phyloP scores from a whole-genome alignment of 768 basidiomycete genomes.

The Trametes elegans region DNA sequence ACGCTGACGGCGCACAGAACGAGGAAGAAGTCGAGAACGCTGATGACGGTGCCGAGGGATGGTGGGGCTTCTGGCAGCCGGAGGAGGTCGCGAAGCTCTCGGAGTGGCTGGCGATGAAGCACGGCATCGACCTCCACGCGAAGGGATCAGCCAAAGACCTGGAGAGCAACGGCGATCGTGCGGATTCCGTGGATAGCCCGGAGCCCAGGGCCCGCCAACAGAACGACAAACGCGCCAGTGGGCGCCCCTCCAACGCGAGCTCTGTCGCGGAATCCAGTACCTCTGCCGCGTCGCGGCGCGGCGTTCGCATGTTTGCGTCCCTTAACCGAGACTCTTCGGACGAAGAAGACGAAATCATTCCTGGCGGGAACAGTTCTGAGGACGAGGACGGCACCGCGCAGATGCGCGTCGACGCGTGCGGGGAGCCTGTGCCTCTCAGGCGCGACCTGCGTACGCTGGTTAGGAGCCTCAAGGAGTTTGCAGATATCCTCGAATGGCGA shows the following conservation, averaged over 20 bases:
- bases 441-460: slow-evolving; percentile 46
- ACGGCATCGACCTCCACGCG: slow-evolving; percentile 36
- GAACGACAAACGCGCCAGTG: neutral
- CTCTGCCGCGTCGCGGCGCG: neutral
- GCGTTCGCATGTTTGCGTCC: slow-evolving; percentile 5
- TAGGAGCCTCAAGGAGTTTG: slow-evolving; percentile 56
- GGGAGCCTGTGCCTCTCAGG: slow-evolving; percentile 25
- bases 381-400: slow-evolving; percentile 11
- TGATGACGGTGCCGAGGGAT: slow-evolving; percentile 47
- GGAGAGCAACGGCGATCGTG: neutral
- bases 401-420: slow-evolving; percentile 12
- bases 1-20: slow-evolving; percentile 23
- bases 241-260: slow-evolving; percentile 6
- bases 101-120: slow-evolving; percentile 59
- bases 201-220: neutral
- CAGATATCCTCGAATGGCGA: slow-evolving; percentile 60
- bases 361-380: too few species aligned
- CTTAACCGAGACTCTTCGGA: slow-evolving; percentile 1
- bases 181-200: neutral
- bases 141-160: neutral
- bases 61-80: slow-evolving; percentile 77
- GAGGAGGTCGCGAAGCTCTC: slow-evolving; percentile 62
- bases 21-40: slow-evolving; percentile 35
- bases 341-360: slow-evolving; percentile 16
- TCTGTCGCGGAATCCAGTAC: neutral